phyloP scores from a whole-genome alignment of 768 basidiomycete genomes.

The Pleurotus pulmonarius region DNA sequence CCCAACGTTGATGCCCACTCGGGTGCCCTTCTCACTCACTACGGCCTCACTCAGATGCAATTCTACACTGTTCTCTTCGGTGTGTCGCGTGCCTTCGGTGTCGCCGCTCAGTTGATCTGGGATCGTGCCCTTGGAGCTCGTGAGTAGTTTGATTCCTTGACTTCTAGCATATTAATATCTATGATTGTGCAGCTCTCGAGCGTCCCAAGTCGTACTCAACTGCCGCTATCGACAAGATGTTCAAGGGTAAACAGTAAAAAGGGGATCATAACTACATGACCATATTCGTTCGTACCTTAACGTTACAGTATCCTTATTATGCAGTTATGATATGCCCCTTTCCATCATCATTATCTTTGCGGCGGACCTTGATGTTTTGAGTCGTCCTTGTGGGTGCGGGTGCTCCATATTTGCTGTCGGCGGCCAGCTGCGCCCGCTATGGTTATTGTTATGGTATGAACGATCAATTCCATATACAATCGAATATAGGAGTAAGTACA shows the following conservation, averaged over 20 bases:
- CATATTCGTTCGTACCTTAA: background rate
- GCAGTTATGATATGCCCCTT: no score
- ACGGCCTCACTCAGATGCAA: constrained; percentile 86
- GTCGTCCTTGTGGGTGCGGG: no score
- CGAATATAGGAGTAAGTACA: no score
- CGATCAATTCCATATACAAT: background rate
- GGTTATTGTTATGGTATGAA: background rate
- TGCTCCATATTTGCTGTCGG: no score
- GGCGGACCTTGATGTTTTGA: no score
- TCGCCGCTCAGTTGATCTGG: constrained; percentile 88
- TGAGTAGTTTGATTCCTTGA: constrained; percentile 34
- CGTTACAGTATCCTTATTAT: no score
- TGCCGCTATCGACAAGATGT: constrained; percentile 74
- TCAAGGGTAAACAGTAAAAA: constrained; percentile 46
- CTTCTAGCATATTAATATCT: no score
- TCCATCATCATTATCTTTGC: no score
- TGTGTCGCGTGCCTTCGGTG: constrained; percentile 92
- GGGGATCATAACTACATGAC: background rate
- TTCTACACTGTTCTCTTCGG: constrained; percentile 98
- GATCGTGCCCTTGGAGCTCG: constrained; percentile 90
- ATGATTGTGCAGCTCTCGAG: constrained; percentile 58
- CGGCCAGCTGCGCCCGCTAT: background rate
- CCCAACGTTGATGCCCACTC: constrained; percentile 99
- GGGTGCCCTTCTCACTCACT: constrained; percentile 81
- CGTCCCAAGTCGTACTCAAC: constrained; percentile 91